Base-by-base conservation (phyloP, 352 stramenopile genomes). In the Thalassiosira tumida region DNA sequence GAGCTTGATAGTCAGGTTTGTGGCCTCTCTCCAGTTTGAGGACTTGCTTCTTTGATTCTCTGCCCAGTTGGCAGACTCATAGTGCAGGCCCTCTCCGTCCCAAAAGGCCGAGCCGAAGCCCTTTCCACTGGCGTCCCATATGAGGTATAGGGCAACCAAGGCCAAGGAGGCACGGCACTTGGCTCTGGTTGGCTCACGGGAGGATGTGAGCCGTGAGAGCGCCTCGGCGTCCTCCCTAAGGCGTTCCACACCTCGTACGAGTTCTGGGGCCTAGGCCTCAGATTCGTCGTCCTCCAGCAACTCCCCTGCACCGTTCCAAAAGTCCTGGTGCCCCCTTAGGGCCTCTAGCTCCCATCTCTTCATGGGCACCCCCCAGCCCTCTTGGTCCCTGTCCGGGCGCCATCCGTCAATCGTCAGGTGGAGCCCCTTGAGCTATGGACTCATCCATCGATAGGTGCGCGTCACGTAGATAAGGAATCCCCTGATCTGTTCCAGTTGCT, bases 21-120 rank as follows among this genome's bases (percentile, higher is more conserved):
- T 50, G 0, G 93, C 64, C 75, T 95, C 88, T 21, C 67, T 73
- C 38, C 54, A 95, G 65, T 95, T 95, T 5, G 87, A 95, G 62
- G 73, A 88, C 72, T 91, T 80, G 5, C 62, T 43, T 29, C 86
- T 50, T 29, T 38, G 33, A 35, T 89, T 65, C 21, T 15, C 43
- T n/a, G 38, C 41, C 89, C 89, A 94, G 0, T 87, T 31, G 0
- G 84, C 89, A 14, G 88, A 26, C 0, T 78, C 72, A 37, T 80
- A 89, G 0, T 24, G 5, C 0, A 88, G 21, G 1, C 70, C 70
- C 10, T 59, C 47, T 59, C 47, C 47, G 47, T 59, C 47, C 10
- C 10, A 59, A 10, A 59, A 59, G 10, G 10, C 47, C 47, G 47
- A 21, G 29, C 86, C 91, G 79, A 94, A 94, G 1, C 84, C 77